Conservation (phyloP, 2,329 filamentous ascomycete genomes). For the Monosporascus sp. region DNA sequence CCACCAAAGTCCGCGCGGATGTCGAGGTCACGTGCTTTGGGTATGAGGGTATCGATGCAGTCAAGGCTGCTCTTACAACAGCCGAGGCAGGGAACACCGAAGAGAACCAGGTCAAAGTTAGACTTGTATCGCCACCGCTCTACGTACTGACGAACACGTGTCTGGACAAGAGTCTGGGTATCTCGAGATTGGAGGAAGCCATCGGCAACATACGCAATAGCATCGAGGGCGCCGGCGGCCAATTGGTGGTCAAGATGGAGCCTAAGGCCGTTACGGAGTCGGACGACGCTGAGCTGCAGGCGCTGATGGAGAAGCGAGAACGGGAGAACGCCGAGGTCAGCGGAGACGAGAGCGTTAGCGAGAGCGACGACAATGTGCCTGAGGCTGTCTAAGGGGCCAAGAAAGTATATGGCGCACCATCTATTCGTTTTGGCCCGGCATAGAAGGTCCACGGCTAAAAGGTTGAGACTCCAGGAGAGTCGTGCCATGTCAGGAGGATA, state of each 20-base stretch:
- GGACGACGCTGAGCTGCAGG: constrained; percentile 93
- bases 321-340: constrained; percentile 97
- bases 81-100: constrained; percentile 90
- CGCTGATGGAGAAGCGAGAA: constrained; percentile 98
- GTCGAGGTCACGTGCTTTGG: constrained; percentile 94
- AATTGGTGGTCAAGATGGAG: constrained; percentile 91
- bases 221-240: constrained; percentile 74
- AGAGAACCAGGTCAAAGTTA: constrained; percentile 95
- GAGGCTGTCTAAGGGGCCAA: constrained; percentile 37
- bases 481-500: not conserved
- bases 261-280: constrained; percentile 98
- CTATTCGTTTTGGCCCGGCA: constrained; percentile 1
- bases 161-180: constrained; percentile 85
- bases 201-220: constrained; percentile 80
- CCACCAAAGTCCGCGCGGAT: constrained; percentile 97
- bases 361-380: constrained; percentile 83
- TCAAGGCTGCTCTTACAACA: constrained; percentile 85
- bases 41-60: constrained; percentile 97
- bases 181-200: constrained; percentile 77
- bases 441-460: not conserved
- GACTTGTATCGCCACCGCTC: constrained; percentile 93
- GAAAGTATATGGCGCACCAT: not conserved
- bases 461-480: not conserved
- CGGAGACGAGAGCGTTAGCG: constrained; percentile 92
- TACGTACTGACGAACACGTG: constrained; percentile 96